Evolutionary conservation across 225 moss, liverwort and hornwort species (phyloP).

Genomic region (Pleurozium schreberi): DNA sequence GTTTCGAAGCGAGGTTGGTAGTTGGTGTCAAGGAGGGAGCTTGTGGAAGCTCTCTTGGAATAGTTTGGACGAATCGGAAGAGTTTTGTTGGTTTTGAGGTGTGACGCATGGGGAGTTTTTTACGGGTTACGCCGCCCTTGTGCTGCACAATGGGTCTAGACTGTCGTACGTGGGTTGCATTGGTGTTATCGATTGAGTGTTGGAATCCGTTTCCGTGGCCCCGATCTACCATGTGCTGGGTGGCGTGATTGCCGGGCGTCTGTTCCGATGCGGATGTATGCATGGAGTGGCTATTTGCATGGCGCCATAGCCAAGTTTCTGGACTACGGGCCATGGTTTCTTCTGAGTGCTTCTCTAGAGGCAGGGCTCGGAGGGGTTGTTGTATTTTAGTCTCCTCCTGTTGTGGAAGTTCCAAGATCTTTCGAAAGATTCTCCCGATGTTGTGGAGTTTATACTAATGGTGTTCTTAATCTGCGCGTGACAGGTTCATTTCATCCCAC

Average conservation of each 20-base stretch:
- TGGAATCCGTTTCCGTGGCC: neutral
- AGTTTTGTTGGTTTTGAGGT: too few species aligned
- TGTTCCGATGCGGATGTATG: too few species aligned
- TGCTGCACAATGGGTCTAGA: neutral
- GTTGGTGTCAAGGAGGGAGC: neutral
- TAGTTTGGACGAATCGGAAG: neutral
- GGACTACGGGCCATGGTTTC: too few species aligned
- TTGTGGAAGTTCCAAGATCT: too few species aligned
- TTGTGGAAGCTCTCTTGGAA: neutral
- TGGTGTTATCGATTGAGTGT: neutral
- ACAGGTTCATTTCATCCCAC: neutral
- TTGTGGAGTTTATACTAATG: neutral
- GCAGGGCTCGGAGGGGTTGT: neutral
- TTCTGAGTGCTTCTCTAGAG: neutral
- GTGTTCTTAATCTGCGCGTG: too few species aligned
- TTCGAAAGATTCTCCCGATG: too few species aligned
- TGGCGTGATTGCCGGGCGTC: too few species aligned
- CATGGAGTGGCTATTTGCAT: too few species aligned
- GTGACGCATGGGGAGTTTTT: neutral
- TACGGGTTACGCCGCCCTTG: too few species aligned
- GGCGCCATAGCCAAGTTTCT: neutral
- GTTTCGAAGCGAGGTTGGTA: neutral
- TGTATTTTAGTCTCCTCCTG: too few species aligned
- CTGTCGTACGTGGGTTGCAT: neutral
- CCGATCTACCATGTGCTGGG: neutral